A percentile compares a stretch with the other conserved stretches of the same genome.
Conservation (phyloP, 2,329 filamentous ascomycete species). For the Colletotrichum lindemuthianum region DNA sequence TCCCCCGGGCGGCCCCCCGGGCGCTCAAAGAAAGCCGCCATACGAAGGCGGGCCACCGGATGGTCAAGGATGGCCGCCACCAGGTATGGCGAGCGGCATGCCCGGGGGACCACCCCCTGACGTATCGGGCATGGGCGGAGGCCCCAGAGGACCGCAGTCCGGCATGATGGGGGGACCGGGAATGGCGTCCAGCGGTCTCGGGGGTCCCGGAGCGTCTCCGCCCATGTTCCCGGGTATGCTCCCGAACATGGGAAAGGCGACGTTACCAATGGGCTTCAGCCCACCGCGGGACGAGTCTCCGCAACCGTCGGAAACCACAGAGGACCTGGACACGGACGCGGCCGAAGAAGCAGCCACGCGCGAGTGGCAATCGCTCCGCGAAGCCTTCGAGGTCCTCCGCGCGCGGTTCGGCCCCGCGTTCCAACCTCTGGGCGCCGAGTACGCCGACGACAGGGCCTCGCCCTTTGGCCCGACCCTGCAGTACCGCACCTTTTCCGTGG, state of each 20-base stretch:
- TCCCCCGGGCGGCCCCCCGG: conserved; percentile 48
- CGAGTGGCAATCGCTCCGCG: conserved; percentile 82
- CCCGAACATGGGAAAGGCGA: conserved; percentile 60
- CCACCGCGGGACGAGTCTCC: conserved; percentile 55
- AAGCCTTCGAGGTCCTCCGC: conserved; percentile 75
- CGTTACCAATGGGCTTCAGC: conserved; percentile 64
- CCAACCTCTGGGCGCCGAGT: conserved; percentile 76
- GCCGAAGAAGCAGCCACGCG: conserved; percentile 75
- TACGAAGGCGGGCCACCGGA: conserved; percentile 15
- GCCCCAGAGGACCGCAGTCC: conserved; percentile 2
- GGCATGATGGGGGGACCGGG: conserved; percentile 18
- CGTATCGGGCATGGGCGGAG: background rate
- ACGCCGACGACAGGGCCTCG: conserved; percentile 66
- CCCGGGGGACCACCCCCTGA: conserved; percentile 8
- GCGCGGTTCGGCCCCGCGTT: conserved; percentile 78
- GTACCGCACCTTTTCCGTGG: conserved; percentile 88
- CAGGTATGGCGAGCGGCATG: conserved; percentile 22
- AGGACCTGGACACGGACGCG: conserved; percentile 68
- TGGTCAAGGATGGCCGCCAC: conserved; percentile 19
- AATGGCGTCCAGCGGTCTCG: conserved; percentile 37
- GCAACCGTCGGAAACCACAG: conserved; percentile 53
- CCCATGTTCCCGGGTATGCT: conserved; percentile 66
- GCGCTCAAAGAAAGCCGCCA: conserved; percentile 47
- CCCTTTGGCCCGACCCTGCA: conserved; percentile 86
- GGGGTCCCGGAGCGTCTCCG: conserved; percentile 45